phyloP scores from a whole-genome alignment of 257 asterid species.

The Lycium barbarum region DNA sequence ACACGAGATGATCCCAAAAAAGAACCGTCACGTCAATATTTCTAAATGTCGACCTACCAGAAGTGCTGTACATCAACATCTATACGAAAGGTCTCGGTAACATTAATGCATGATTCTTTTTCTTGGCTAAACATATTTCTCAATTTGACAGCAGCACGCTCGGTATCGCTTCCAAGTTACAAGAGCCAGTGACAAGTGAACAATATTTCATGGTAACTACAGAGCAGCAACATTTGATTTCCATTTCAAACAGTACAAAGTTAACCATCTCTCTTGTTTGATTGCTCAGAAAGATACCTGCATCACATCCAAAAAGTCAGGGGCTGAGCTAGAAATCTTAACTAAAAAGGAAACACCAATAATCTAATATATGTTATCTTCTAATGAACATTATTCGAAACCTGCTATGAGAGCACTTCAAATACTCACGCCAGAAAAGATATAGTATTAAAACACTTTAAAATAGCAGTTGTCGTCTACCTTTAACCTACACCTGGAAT shows the following conservation, averaged over 20 bases:
- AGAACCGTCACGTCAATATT: background rate
- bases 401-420: slow-evolving; percentile 9
- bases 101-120: background rate
- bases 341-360: background rate
- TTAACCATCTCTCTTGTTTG: background rate
- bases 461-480: background rate
- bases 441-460: background rate
- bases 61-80: background rate
- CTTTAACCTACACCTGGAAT: background rate
- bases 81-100: background rate
- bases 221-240: background rate
- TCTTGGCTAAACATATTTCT: background rate
- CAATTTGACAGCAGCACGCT: background rate
- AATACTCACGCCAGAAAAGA: background rate
- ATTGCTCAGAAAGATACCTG: slow-evolving; percentile 26
- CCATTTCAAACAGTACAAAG: background rate
- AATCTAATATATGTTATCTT: background rate
- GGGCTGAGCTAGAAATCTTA: background rate
- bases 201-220: background rate
- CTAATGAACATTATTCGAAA: background rate
- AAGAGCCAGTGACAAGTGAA: background rate
- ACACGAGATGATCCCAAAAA: background rate
- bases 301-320: background rate
- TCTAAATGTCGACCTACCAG: background rate
- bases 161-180: background rate